Evolutionary conservation across 2,329 filamentous ascomycete species (phyloP), one percentile per base, ranked within the genome.

Genomic region (Westerdykella aurantiaca): DNA sequence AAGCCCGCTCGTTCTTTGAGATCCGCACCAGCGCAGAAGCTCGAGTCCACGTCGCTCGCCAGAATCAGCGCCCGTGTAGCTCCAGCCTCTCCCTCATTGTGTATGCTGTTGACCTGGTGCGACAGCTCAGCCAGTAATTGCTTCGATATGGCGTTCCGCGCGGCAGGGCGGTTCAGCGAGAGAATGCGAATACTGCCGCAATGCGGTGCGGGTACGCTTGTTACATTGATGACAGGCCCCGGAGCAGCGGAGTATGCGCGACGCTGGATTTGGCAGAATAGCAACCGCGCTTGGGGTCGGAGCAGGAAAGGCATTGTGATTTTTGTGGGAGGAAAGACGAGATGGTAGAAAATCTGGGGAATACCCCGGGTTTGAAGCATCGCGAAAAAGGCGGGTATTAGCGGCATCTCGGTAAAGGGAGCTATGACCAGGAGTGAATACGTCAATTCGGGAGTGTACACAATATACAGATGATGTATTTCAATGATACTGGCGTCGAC

Each of bases 21-120:
- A 64, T 98, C 93, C 4, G 93, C 93, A 31, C 93, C 93, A 0
- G 93, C 88, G 68, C 93, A 98, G 68, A 98, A 98, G 57, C 83
- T 85, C 18, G 80, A 76, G 56, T 96, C 88, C n/a, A 88, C 78
- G 34, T 88, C 87, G 60, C 87, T 94, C 10, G 88, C 86, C 13
- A 98, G 58, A 34, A 98, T 80, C 54, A 98, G 67, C 2, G 87
- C 91, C 52, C 93, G 75, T 13, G 90, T 96, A 25, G 74, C 68
- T 3, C 78, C 79, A 18, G 68, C 69, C 5, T 73, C 75, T 4
- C 71, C 71, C 57, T 83, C 79, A 7, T 70, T 72, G 44, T 85
- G 80, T 37, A 97, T 77, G 48, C 78, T 77, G 56, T 88, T 79
- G 44, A 97, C 76, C 60, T 95, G 80, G 34, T 78, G 74, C 40